Evolutionary conservation across 352 stramenopile genomes (phyloP), one percentile per base, ranked within the genome.

Genomic region (Pythium apleroticum): DNA sequence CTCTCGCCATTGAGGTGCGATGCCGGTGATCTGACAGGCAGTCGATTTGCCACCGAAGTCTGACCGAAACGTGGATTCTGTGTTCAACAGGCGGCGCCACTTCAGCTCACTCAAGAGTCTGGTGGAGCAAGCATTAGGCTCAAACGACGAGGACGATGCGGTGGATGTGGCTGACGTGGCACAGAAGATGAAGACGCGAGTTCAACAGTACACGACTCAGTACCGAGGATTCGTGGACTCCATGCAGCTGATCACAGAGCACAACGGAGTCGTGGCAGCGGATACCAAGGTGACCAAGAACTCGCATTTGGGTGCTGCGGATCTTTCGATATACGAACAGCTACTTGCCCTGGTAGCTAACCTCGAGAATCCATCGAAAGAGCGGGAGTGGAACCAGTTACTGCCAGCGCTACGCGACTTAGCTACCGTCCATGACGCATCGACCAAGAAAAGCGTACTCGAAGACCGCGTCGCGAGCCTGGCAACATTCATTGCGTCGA

Each of bases 161-260:
- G 4, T 59, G 20, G 7, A 41, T 54, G 45, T 25, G 4, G 52
- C 63, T 20, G 45, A 58, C 0, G 52, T 71, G n/a, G 22, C 58
- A 7, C 46, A 28, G 5, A 65, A 71, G n/a, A 71, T 66, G 64
- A 71, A 56, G 28, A 56, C 64, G 15, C 52, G 64, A 31, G 57
- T 63, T 25, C 45, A 59, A 15, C 50, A 30, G 12, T 71, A 71
- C 45, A 54, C 55, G 17, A 43, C 27, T 6, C 30, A 52, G 11
- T 71, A 49, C 43, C 31, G 8, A 24, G 57, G 64, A 22, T 24
- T 31, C 0, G 17, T 71, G n/a, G n/a, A 63, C 30, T 57, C 57
- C 1, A 39, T 28, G 43, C 20, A 62, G 46, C 63, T 70, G 1
- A n/a, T 41, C 19, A 37, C 56, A 11, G 17, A 53, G 4, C 25